These are phyloP conservation scores for Leptodontidium sp. DNA, from an alignment of 2,329 filamentous ascomycete species.

Conservation along the genomic window DNA sequence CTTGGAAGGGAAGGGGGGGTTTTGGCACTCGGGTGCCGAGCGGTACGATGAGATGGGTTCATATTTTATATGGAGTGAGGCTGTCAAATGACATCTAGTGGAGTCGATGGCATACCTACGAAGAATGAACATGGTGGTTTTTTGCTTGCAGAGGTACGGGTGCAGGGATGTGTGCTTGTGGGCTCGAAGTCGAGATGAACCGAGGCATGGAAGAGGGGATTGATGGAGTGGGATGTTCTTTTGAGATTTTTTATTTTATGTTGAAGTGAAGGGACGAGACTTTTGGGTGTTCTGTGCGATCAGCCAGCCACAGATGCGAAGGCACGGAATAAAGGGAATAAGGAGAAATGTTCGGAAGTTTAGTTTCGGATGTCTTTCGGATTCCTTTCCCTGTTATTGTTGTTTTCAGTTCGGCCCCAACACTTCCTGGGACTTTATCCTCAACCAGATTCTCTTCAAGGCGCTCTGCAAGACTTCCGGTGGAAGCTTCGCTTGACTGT, in stretches of 20 bases:
- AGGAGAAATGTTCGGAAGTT: too few species aligned
- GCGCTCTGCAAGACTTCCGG: too few species aligned
- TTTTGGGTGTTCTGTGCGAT: too few species aligned
- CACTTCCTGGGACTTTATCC: too few species aligned
- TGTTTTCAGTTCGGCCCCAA: not conserved
- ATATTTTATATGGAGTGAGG: not conserved
- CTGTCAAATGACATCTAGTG: conserved; percentile 8
- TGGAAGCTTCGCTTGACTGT: not conserved
- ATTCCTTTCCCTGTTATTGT: not conserved
- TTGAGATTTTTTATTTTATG: not conserved
- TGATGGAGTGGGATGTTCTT: not conserved
- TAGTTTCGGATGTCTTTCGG: not conserved
- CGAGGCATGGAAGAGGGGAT: not conserved
- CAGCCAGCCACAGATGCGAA: too few species aligned
- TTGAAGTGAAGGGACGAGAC: too few species aligned
- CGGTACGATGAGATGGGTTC: too few species aligned
- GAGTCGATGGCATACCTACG: not conserved
- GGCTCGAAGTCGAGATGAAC: not conserved
- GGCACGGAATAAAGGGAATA: too few species aligned
- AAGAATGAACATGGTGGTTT: not conserved
- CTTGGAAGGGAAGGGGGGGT: too few species aligned
- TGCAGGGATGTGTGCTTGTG: not conserved
- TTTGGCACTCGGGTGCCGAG: too few species aligned
- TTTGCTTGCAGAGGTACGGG: too few species aligned
- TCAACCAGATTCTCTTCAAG: not conserved